Percentiles rank a stretch among this genome's conserved stretches.
phyloP scores from a whole-genome alignment of 148 eudicot genomes.

The Amaranthus palmeri region DNA sequence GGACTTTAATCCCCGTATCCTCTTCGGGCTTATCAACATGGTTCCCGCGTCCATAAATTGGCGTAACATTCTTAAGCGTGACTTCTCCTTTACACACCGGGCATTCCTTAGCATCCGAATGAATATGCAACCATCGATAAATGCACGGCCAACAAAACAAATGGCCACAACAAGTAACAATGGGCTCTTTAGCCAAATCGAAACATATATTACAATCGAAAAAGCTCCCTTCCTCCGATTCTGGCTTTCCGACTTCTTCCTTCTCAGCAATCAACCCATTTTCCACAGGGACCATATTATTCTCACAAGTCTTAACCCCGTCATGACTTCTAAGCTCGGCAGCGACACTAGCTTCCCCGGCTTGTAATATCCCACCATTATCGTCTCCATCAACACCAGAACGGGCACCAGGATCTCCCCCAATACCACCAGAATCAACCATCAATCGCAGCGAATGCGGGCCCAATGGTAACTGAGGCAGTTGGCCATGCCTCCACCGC shows the following conservation, averaged over 20 bases:
- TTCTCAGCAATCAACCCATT: conserved; percentile 37
- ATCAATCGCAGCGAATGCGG: conserved; percentile 34
- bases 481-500: conserved; percentile 48
- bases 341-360: conserved; percentile 75
- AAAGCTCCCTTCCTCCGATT: conserved; percentile 50
- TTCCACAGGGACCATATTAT: conserved; percentile 32
- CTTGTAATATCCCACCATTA: conserved; percentile 40
- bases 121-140: conserved; percentile 79
- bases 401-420: conserved; percentile 23
- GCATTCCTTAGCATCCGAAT: conserved; percentile 83
- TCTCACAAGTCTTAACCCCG: conserved; percentile 45
- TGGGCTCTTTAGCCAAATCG: conserved; percentile 84
- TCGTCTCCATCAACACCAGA: conserved; percentile 24
- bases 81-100: conserved; percentile 98
- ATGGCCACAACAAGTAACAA: conserved; percentile 97
- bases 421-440: conserved; percentile 24
- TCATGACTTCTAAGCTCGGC: conserved; percentile 42
- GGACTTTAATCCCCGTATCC: conserved; percentile 53
- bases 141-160: conserved; percentile 97
- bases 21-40: conserved; percentile 31
- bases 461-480: conserved; percentile 28
- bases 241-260: conserved; percentile 49
- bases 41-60: conserved; percentile 80
- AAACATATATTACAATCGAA: conserved; percentile 93
- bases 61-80: conserved; percentile 62